phyloP scores from a whole-genome alignment of 768 basidiomycete species.

The Leccinellum luteum region DNA sequence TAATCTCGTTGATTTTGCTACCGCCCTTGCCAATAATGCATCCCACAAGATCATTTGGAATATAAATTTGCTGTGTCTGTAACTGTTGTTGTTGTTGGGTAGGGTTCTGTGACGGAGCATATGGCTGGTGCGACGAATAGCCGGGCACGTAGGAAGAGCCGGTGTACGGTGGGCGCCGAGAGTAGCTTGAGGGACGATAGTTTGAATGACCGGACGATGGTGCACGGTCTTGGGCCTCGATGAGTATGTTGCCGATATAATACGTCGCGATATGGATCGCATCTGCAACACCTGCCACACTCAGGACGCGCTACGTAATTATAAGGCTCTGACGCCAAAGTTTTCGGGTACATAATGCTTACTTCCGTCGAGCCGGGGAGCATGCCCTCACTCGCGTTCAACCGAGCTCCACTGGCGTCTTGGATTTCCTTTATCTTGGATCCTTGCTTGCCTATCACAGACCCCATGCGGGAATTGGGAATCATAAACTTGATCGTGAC shows the following conservation, averaged over 20 bases:
- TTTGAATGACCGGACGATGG: conserved; percentile 55
- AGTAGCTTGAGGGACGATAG: conserved; percentile 65
- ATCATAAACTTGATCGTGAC: conserved; percentile 99
- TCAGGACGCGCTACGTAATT: conserved; percentile 79
- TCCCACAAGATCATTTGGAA: conserved; percentile 95
- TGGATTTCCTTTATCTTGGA: conserved; percentile 99
- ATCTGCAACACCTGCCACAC: conserved; percentile 97
- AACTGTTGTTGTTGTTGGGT: conserved; percentile 72
- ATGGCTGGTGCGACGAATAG: conserved; percentile 47
- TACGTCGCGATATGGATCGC: conserved; percentile 99
- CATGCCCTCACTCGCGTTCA: conserved; percentile 98
- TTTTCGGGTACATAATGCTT: conserved; percentile 19
- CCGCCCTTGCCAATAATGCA: conserved; percentile 98
- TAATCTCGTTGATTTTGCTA: conserved; percentile 97
- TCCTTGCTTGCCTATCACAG: conserved; percentile 96
- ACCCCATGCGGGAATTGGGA: conserved; percentile 98
- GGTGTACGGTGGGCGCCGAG: conserved; percentile 45
- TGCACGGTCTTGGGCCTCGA: conserved; percentile 86
- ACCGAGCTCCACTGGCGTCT: conserved; percentile 92
- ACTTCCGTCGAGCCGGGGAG: conserved; percentile 99
- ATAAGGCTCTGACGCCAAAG: conserved; percentile 5
- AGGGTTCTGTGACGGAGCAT: conserved; percentile 52
- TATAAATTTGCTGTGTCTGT: conserved; percentile 97
- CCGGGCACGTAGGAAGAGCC: conserved; percentile 75
- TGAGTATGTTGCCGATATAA: conserved; percentile 97